A percentile compares a stretch with the other conserved stretches of the same genome.
These are phyloP conservation scores for Phaeosphaeriaceae sp. DNA, from an alignment of 2,329 filamentous ascomycete genomes.

Conservation along the genomic window DNA sequence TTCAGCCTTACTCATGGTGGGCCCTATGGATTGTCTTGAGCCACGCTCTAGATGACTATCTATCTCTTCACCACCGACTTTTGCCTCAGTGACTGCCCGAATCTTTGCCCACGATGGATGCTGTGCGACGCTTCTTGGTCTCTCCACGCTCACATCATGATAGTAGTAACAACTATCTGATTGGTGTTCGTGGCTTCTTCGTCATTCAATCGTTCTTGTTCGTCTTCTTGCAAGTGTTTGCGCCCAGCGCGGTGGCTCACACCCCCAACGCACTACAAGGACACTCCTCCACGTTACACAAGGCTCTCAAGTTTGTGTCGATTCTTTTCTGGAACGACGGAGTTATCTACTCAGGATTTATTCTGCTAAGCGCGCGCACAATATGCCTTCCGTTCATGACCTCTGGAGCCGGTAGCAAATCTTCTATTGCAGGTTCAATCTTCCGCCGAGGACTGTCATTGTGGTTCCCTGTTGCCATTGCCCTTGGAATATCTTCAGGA, in stretches of 20 bases:
- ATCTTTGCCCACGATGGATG: background rate
- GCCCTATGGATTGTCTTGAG: no score
- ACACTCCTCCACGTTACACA: constrained; percentile 45
- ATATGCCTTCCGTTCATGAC: constrained; percentile 49
- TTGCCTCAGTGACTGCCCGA: background rate
- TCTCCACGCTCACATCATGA: constrained; percentile 6
- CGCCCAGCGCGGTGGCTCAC: constrained; percentile 45
- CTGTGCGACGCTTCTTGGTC: constrained; percentile 5
- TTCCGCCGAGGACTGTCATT: constrained; percentile 51
- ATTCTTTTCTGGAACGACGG: constrained; percentile 53
- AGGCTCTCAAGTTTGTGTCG: constrained; percentile 42
- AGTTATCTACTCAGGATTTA: constrained; percentile 51
- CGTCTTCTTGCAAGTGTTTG: constrained; percentile 51
- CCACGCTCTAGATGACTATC: no score
- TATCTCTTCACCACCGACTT: background rate
- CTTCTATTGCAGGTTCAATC: constrained; percentile 43
- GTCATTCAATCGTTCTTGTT: constrained; percentile 50
- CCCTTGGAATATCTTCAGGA: constrained; percentile 46
- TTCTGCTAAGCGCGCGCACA: constrained; percentile 52
- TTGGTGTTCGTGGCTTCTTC: constrained; percentile 50
- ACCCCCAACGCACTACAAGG: constrained; percentile 31
- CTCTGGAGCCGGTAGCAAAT: constrained; percentile 9
- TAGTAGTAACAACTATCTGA: constrained; percentile 32
- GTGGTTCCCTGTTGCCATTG: constrained; percentile 47
- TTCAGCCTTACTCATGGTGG: no score